phyloP scores from a whole-genome alignment of 1,284 basidiomycete genomes.

The Leccinum ponderosum region DNA sequence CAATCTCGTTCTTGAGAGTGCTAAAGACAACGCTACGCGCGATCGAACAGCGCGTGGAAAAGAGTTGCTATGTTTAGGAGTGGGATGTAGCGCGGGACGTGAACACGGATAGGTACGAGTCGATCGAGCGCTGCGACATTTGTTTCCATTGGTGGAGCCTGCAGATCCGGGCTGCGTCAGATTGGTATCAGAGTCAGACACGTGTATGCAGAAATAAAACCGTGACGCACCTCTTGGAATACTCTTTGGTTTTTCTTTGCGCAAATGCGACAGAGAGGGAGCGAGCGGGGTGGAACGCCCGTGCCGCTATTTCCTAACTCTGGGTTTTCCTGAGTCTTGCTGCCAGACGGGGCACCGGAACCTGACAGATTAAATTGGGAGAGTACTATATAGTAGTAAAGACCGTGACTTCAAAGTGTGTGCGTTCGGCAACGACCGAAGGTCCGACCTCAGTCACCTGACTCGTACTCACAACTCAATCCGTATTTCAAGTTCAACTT shows the following conservation, averaged over 20 bases:
- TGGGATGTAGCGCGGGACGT: slow-evolving; percentile 80
- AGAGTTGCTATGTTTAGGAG: slow-evolving; percentile 78
- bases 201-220: not conserved
- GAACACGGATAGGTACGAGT: slow-evolving; percentile 82
- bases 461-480: too few species aligned
- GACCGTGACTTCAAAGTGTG: too few species aligned
- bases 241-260: slow-evolving; percentile 83
- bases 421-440: too few species aligned
- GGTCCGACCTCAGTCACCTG: too few species aligned
- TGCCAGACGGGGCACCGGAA: too few species aligned
- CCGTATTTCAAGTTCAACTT: too few species aligned
- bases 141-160: slow-evolving; percentile 80
- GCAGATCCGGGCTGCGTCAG: slow-evolving; percentile 73
- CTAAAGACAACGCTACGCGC: slow-evolving; percentile 91
- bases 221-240: slow-evolving; percentile 63
- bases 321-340: too few species aligned
- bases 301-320: too few species aligned
- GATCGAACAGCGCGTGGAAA: slow-evolving; percentile 65
- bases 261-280: slow-evolving; percentile 52
- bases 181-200: not conserved
- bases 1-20: slow-evolving; percentile 91
- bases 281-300: too few species aligned
- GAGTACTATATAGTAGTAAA: too few species aligned
- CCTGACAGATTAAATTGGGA: too few species aligned
- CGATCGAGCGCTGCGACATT: slow-evolving; percentile 93